Evolutionary conservation across 2,329 filamentous ascomycete species (phyloP), one percentile per base, ranked within the genome.

Genomic region (Claviceps sp.): DNA sequence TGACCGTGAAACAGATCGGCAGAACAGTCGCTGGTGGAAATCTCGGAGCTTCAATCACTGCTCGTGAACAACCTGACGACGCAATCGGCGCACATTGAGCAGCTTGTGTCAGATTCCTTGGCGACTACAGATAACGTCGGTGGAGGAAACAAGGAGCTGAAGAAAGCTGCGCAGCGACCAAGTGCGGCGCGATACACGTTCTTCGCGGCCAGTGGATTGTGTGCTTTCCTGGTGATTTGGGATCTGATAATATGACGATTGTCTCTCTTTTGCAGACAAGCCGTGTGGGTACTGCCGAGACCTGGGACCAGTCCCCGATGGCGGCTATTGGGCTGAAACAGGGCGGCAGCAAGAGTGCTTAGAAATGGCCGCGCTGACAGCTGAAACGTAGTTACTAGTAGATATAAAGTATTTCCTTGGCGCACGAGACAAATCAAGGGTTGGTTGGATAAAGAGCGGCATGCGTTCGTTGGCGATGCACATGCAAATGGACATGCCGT

Each of bases 21-120:
- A 0, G 89, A 98, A 66, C 88, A 86, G 65, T 95, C 89, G 1
- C 77, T 98, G 5, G 68, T 95, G 3, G 93, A 98, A 66, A 96
- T 98, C 56, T 86, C 88, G 7, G 89, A 95, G 63, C 74, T 98
- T 50, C 93, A 98, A 65, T 88, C 86, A 52, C 83, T 91, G 51
- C 82, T 98, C 13, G 88, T 93, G 42, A 81, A 81, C 60, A 95
- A 96, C 63, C 77, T 98, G 22, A 79, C 84, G 41, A 84, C 85
- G 14, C 93, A 98, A 64, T 85, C 87, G 51, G 88, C 88, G 52
- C 85, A 93, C 60, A 95, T 98, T 56, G 86, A 89, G 55, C 86
- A 93, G 64, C 75, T 98, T 20, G 88, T 95, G 37, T 75, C 83
- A 44, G 91, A 98, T 66, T 89, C 88, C 1, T 78, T 83, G 55